These are phyloP conservation scores for Cucurbita ficifolia DNA, from an alignment of 306 rosid genomes.

Conservation along the genomic window DNA sequence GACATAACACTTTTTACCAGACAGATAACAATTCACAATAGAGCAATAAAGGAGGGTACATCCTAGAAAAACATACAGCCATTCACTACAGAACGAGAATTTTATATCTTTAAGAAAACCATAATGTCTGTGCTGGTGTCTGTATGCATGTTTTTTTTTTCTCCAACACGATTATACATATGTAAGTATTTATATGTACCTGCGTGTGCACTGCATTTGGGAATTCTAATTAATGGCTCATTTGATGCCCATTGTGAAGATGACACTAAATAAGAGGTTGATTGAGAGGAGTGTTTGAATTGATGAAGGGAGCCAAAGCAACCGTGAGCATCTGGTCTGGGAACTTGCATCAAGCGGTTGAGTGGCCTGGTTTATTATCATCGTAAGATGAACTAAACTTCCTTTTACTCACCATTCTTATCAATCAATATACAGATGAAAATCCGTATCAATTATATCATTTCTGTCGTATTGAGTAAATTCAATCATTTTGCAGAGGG, in stretches of 20 bases:
- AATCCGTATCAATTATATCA: background rate
- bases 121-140: background rate
- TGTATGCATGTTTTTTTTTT: background rate
- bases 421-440: background rate
- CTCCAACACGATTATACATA: background rate
- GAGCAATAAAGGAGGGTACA: too few species aligned
- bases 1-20: too few species aligned
- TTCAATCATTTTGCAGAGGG: conserved; percentile 30
- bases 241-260: conserved; percentile 26
- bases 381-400: conserved; percentile 39
- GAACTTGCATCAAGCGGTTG: conserved; percentile 40
- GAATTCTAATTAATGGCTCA: background rate
- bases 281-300: conserved; percentile 23
- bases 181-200: background rate
- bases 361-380: conserved; percentile 42
- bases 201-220: background rate
- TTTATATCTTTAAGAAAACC: too few species aligned
- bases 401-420: background rate
- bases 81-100: too few species aligned
- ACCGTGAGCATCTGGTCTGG: conserved; percentile 24
- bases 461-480: background rate
- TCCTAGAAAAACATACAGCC: too few species aligned
- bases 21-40: too few species aligned
- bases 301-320: conserved; percentile 15
- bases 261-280: conserved; percentile 29